These are phyloP conservation scores for Ramalina intermedia DNA, from an alignment of 495 filamentous ascomycete species.

Conservation along the genomic window DNA sequence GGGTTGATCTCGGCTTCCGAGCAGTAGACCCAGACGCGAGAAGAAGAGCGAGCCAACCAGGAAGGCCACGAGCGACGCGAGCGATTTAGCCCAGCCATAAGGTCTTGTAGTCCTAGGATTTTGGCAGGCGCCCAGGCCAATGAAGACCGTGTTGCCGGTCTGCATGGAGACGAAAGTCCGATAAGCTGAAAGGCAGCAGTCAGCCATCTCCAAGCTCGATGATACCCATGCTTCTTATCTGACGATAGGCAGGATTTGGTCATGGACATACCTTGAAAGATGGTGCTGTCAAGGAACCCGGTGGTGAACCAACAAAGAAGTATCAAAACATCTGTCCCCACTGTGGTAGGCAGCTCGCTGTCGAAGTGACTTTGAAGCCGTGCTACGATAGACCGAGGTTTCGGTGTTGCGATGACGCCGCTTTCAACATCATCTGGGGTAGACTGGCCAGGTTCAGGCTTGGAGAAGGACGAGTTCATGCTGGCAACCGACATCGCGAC, in stretches of 20 bases:
- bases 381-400: too few relatives aligned
- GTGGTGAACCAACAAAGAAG: constrained; percentile 42
- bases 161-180: constrained; percentile 50
- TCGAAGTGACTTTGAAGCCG: too few relatives aligned
- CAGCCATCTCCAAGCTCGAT: too few relatives aligned
- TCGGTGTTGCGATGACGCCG: too few relatives aligned
- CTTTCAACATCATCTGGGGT: too few relatives aligned
- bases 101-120: constrained; percentile 32
- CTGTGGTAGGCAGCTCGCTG: too few relatives aligned
- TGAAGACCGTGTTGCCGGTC: constrained; percentile 52
- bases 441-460: too few relatives aligned
- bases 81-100: constrained; percentile 44
- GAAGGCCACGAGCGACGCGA: constrained; percentile 40
- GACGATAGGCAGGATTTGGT: too few relatives aligned
- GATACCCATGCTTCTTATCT: too few relatives aligned
- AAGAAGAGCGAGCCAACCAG: constrained; percentile 37
- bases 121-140: constrained; percentile 42
- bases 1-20: constrained; percentile 16
- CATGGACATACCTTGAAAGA: constrained; percentile 26
- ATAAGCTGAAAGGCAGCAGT: constrained; percentile 28
- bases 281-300: constrained; percentile 44
- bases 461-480: too few relatives aligned
- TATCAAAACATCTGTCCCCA: constrained; percentile 30
- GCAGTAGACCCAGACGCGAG: constrained; percentile 20
- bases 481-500: too few relatives aligned